Evolutionary conservation across 352 stramenopile genomes (phyloP), one percentile per base, ranked within the genome.

Genomic region (Phytophthora macrochlamydospora): DNA sequence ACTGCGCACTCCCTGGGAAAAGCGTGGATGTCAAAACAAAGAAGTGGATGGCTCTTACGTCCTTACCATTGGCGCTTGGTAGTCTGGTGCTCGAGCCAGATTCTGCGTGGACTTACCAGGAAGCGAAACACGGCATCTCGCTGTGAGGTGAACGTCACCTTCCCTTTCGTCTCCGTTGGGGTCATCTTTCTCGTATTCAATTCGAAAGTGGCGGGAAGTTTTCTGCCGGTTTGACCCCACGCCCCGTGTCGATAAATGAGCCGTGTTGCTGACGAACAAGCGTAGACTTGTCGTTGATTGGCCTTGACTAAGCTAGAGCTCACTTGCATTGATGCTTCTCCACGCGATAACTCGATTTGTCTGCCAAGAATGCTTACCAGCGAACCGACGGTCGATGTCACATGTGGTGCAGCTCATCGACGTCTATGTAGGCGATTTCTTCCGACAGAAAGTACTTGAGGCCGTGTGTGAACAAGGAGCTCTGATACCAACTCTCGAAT

Each of bases 51-150:
- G 18, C 18, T 45, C 18, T 29, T 5, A 45, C 24, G n/a, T 8
- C 8, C 42, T 56, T 28, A 73, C 56, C 52, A 74, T 37, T 67
- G 60, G 30, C 69, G 54, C 61, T 73, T 73, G 2, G 60, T 70
- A 12, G 28, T 12, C 9, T 69, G 43, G 7, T 69, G 61, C 24
- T 73, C 54, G 28, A 73, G 48, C 60, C 60, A 73, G 13, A 73
- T 65, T 18, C 51, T 61, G 14, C 14, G 14, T 5, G 54, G 31
- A 1, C 45, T 52, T 44, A 73, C 65, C 8, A 51, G 52, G 40
- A 69, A 69, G 37, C 60, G 49, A 32, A 73, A 69, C 7, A 66
- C 42, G 7, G 59, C 48, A 5, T 29, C 44, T 42, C 24, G 49
- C 18, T 73, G 65, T 37, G 65, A 73, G 46, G 60, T 59, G 38